A percentile compares a stretch with the other conserved stretches of the same genome.
phyloP scores from a whole-genome alignment of 1,284 basidiomycete species.

The Ceratobasidium papillatum region DNA sequence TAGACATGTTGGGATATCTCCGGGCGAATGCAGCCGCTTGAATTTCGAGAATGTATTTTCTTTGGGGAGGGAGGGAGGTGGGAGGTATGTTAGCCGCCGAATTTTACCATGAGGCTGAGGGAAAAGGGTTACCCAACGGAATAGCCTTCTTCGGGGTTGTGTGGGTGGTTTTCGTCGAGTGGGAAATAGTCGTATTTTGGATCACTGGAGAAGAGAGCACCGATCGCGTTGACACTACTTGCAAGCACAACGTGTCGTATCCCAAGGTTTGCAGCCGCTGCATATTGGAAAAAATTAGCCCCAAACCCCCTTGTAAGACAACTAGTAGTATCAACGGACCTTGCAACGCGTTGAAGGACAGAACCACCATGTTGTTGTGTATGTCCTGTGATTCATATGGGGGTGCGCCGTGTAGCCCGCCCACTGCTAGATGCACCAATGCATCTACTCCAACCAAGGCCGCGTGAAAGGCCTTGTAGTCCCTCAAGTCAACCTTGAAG shows the following conservation, averaged over 20 bases:
- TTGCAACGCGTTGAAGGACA: slow-evolving; percentile 44
- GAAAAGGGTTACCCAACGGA: slow-evolving; percentile 44
- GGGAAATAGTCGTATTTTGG: slow-evolving; percentile 46
- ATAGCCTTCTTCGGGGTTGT: slow-evolving; percentile 48
- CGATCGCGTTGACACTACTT: slow-evolving; percentile 48
- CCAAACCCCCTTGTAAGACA: neutral
- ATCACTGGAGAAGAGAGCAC: slow-evolving; percentile 39
- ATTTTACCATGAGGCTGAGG: neutral
- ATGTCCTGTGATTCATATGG: slow-evolving; percentile 46
- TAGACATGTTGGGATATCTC: slow-evolving; percentile 49
- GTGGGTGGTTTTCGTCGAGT: slow-evolving; percentile 44
- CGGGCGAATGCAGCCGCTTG: slow-evolving; percentile 52
- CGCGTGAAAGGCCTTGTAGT: slow-evolving; percentile 45
- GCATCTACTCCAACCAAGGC: slow-evolving; percentile 48
- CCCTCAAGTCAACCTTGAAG: slow-evolving; percentile 48
- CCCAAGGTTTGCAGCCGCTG: slow-evolving; percentile 49
- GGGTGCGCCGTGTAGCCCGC: slow-evolving; percentile 48
- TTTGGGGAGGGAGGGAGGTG: slow-evolving; percentile 21
- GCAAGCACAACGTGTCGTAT: slow-evolving; percentile 53
- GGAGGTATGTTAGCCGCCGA: neutral
- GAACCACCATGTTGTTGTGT: slow-evolving; percentile 52
- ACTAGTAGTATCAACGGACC: neutral
- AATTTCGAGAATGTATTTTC: slow-evolving; percentile 53
- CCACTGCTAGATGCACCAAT: slow-evolving; percentile 54
- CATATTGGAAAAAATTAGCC: neutral